Base-by-base conservation (phyloP, 2,329 filamentous ascomycete genomes). In the Cordyceps tenuipes region DNA sequence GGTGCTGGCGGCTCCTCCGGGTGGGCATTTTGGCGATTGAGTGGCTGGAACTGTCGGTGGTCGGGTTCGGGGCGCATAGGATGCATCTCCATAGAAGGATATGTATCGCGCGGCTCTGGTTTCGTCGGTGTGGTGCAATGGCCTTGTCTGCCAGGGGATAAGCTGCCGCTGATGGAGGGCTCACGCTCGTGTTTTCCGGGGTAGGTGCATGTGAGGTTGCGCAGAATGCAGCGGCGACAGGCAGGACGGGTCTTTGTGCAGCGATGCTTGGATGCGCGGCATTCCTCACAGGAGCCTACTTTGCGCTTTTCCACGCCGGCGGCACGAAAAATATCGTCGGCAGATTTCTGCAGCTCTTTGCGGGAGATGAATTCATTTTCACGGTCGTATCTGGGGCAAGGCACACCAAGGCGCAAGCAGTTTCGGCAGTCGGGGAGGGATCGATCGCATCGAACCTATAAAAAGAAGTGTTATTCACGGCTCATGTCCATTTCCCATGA, bases 201-300 rank as follows among this genome's bases (percentile, higher is more conserved):
- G 49, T 68, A 68, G 44, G 57, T 61, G 51, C 66, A 68, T 9
- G 62, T 51, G 46, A 64, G 57, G 19, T 60, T 61, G 31, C 63
- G 61, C n/a, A 65, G 36, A n/a, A 63, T 60, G 53, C 68, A 70
- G n/a, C 68, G 63, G 19, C 63, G 64, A 59, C 68, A 70, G 29
- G 61, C 60, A 5, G 68, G 68, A n/a, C 63, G 63, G 7, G 66
- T 67, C 48, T 64, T 64, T 17, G 66, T 62, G 60, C 68, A 70
- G 19, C 66, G 64, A 49, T 66, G 63, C 62, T 70, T 70, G 10
- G 66, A 64, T 6, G 58, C 47, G 29, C 67, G 65, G 26, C 68
- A 70, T 50, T 68, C 68, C 21, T 66, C 58, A 55, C 68, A 70
- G 4, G 68, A 68, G 12, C 68, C 66, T 21, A 69, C 63, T 17